Conservation (phyloP, 768 basidiomycete genomes). For the Lentinula aciculospora region DNA sequence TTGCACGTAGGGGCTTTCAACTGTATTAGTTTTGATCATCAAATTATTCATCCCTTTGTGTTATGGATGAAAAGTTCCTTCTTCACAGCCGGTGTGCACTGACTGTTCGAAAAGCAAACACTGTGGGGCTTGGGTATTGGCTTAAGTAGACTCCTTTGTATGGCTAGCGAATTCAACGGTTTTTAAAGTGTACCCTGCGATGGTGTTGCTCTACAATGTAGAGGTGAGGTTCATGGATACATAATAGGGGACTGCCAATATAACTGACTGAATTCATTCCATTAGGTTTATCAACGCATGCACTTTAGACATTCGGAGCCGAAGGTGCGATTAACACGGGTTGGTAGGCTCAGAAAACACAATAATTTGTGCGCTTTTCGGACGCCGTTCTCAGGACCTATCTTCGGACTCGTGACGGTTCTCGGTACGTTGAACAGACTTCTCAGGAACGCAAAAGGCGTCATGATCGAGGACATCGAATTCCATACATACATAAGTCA, state of each 20-base stretch:
- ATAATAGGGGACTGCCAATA: too few species aligned
- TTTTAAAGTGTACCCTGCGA: too few species aligned
- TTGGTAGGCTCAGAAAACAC: not conserved
- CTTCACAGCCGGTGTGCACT: constrained; percentile 33
- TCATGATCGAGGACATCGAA: constrained; percentile 29
- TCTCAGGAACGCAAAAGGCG: constrained; percentile 21
- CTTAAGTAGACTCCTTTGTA: too few species aligned
- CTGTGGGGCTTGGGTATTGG: too few species aligned
- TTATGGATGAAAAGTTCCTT: constrained; percentile 54
- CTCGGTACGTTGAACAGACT: constrained; percentile 18
- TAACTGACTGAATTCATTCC: constrained; percentile 5
- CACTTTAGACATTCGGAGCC: constrained; percentile 22
- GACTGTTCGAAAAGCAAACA: too few species aligned
- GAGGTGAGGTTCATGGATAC: constrained; percentile 9
- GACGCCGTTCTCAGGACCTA: constrained; percentile 24
- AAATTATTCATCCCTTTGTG: constrained; percentile 77
- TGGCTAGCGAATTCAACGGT: constrained; percentile 94
- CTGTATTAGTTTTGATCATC: too few species aligned
- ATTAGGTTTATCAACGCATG: constrained; percentile 24
- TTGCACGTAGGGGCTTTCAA: constrained; percentile 91
- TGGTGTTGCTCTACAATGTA: constrained; percentile 28
- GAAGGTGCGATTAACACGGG: constrained; percentile 25
- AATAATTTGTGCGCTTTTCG: constrained; percentile 23
- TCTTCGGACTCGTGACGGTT: constrained; percentile 25
- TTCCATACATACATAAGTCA: not conserved